A percentile compares a stretch with the other conserved stretches of the same genome.
phyloP scores from a whole-genome alignment of 371 early-diverging fungal species.

The Lichtheimia corymbifera region DNA sequence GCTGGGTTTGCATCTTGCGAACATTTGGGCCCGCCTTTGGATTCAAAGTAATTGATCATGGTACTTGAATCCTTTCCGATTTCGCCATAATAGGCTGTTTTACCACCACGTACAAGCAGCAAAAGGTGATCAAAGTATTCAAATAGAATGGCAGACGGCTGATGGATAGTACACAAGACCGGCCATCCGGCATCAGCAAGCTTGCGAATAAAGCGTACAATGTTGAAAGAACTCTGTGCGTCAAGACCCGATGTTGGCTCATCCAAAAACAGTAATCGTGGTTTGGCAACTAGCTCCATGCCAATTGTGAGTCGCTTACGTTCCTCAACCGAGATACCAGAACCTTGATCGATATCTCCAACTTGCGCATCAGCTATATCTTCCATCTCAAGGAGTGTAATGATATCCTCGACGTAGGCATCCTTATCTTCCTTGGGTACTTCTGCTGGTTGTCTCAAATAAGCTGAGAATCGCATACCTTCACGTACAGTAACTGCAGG shows the following conservation, averaged over 20 bases:
- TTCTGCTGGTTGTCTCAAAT: conserved; percentile 57
- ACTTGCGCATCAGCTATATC: conserved; percentile 56
- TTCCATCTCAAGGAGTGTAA: conserved; percentile 63
- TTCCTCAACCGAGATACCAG: conserved; percentile 66
- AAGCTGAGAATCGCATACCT: conserved; percentile 69
- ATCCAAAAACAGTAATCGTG: conserved; percentile 77
- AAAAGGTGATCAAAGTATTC: conserved; percentile 68
- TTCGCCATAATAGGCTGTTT: conserved; percentile 64
- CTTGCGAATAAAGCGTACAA: conserved; percentile 65
- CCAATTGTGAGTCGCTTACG: conserved; percentile 71
- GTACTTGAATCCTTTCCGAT: conserved; percentile 55
- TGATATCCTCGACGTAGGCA: conserved; percentile 64
- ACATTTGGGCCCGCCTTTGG: conserved; percentile 58
- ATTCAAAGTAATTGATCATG: conserved; percentile 63
- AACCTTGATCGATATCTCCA: conserved; percentile 47
- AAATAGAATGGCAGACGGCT: conserved; percentile 66
- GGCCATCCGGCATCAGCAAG: conserved; percentile 63
- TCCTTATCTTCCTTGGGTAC: conserved; percentile 58
- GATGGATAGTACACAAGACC: conserved; percentile 68
- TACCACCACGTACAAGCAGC: conserved; percentile 69
- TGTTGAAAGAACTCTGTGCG: conserved; percentile 68
- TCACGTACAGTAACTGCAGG: conserved; percentile 62
- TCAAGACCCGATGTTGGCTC: conserved; percentile 82
- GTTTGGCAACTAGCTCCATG: conserved; percentile 71
- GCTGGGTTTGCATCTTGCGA: conserved; percentile 64